Evolutionary conservation across 495 filamentous ascomycete species (phyloP), one percentile per base, ranked within the genome.

Genomic region (Talaromyces borbonicus): DNA sequence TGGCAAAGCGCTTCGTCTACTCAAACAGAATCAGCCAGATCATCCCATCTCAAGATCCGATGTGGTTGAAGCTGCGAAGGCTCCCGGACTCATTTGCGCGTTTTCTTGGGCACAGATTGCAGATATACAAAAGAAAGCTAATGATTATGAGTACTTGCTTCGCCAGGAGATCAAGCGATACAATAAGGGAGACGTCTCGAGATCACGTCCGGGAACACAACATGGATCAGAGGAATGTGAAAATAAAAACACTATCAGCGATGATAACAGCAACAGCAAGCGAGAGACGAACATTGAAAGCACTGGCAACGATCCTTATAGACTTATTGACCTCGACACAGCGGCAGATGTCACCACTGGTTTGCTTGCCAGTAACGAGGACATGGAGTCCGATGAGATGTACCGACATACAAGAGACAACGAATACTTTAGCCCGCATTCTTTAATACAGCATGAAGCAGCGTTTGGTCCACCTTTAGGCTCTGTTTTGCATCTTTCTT

Each of bases 31-130:
- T 53, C 82, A 89, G 53, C 78, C 87, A n/a, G 71, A 82, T 5
- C 87, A 96, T 60, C 84, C 85, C 0, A 66, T 96, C 38, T 72
- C 78, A 16, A 71, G 66, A 40, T 53, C 62, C 24, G 70, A 73
- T 32, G 56, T 66, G 8, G 60, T 77, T 23, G 55, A 52, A 14
- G 56, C 56, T n/a, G 57, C 66, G 15, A 60, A 67, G 18, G 69
- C 75, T 27, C 81, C 84, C 2, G 60, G 53, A 15, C 61, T 94
- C 9, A 67, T 80, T 22, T 92, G 83, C 83, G 75, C 77, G 26
- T 90, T 84, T 45, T 76, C 78, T 2, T 94, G 90, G 88, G 61
- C 73, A 37, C 77, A 83, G 45, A 79, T 95, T 14, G 77, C 83
- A 42, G 50, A 57, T 32, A 66, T 86, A 29, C 77, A 83, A 47